phyloP scores from a whole-genome alignment of 176 grass and related monocot genomes.

The Zizania latifolia region DNA sequence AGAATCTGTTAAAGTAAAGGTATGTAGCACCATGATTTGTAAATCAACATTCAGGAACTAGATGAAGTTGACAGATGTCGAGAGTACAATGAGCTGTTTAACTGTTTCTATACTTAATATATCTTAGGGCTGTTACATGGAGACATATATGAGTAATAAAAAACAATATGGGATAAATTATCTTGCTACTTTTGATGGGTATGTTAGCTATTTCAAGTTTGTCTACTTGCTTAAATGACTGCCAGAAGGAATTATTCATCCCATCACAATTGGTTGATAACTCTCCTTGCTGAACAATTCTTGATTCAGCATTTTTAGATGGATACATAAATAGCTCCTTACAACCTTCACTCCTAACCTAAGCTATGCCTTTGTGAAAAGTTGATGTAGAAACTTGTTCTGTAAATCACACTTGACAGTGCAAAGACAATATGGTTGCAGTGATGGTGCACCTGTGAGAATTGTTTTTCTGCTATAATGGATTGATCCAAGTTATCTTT shows the following conservation, averaged over 20 bases:
- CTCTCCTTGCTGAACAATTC: not conserved
- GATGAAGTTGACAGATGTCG: no score
- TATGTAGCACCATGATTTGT: no score
- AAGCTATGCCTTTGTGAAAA: not conserved
- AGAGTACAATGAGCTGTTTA: no score
- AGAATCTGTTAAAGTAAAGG: no score
- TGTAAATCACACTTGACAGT: not conserved
- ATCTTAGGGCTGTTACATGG: not conserved
- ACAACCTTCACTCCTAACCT: not conserved
- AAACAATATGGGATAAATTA: not conserved
- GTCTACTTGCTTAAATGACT: not conserved
- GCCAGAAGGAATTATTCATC: not conserved
- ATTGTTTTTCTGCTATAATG: not conserved
- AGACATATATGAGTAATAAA: not conserved
- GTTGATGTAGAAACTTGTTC: not conserved
- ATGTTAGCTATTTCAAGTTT: not conserved
- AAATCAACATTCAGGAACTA: no score
- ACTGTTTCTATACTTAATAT: constrained; percentile 2
- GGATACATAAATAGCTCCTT: not conserved
- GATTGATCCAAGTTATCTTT: constrained; percentile 33
- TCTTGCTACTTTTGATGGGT: not conserved
- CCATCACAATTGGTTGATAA: constrained; percentile 10
- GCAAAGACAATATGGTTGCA: not conserved
- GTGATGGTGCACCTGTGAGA: not conserved
- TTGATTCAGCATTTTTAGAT: not conserved